Evolutionary conservation across 108 stramenopile species (phyloP).

Genomic region (Mediolabrus comicus): DNA sequence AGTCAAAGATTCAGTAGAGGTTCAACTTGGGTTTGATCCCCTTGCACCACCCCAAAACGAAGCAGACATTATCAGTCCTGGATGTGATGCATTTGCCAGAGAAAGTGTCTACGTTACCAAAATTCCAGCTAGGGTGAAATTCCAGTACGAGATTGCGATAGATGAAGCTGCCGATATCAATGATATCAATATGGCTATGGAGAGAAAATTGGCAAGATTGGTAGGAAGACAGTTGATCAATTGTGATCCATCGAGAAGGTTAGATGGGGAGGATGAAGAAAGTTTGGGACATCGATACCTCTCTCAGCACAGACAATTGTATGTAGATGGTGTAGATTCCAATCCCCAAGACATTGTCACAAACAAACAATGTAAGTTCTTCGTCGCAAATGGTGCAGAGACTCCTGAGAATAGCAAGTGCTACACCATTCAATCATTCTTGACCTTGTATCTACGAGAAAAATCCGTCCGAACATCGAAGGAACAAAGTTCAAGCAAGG

Average conservation of each 20-base stretch:
- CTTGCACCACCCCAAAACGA: background rate
- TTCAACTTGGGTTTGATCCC: conserved; percentile 11
- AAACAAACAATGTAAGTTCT: conserved; percentile 13
- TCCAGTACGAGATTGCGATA: conserved; percentile 19
- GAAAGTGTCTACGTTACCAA: background rate
- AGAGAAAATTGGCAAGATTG: conserved; percentile 2
- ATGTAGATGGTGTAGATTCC: conserved; percentile 15
- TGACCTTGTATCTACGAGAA: conserved; percentile 44
- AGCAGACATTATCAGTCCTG: background rate
- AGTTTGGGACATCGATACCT: background rate
- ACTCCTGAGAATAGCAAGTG: conserved; percentile 5
- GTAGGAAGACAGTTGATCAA: conserved; percentile 16
- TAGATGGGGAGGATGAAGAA: background rate
- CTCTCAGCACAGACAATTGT: conserved; percentile 1
- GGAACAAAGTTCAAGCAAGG: conserved; percentile 17
- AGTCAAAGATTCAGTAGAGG: conserved; percentile 3
- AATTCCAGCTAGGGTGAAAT: conserved; percentile 8
- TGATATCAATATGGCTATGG: conserved; percentile 2
- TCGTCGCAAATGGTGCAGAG: background rate
- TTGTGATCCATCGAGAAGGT: background rate
- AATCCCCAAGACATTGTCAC: conserved; percentile 5
- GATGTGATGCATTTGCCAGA: conserved; percentile 9
- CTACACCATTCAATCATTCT: conserved; percentile 12
- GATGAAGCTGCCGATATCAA: background rate
- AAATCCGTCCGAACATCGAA: background rate